Conservation (phyloP, 768 basidiomycete species). For the Podaxis sp. region DNA sequence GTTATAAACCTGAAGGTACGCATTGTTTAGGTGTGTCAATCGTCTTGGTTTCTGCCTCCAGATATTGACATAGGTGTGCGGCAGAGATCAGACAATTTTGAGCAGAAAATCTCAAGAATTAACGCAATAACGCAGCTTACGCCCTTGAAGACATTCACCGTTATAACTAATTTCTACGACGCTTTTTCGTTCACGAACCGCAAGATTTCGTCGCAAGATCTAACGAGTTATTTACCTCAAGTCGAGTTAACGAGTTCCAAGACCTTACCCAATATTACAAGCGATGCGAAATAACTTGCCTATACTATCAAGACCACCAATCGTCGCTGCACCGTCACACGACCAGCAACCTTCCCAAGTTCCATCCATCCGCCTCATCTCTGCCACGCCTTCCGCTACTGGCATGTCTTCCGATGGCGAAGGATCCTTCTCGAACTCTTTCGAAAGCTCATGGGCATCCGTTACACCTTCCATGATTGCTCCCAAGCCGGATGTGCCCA, state of each 20-base stretch:
- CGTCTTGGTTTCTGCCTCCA: neutral
- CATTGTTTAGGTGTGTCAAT: neutral
- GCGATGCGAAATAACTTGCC: constrained; percentile 4
- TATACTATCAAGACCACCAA: neutral
- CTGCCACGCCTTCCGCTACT: constrained; percentile 60
- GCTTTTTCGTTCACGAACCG: constrained; percentile 8
- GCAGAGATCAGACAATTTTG: neutral
- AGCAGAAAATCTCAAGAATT: constrained; percentile 1
- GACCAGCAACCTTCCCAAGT: constrained; percentile 24
- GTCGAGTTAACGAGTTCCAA: constrained; percentile 1
- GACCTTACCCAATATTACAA: neutral
- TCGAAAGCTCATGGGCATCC: constrained; percentile 36
- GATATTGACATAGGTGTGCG: neutral
- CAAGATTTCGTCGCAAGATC: constrained; percentile 12
- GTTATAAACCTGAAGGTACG: neutral
- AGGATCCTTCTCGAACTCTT: constrained; percentile 30
- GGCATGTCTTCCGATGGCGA: constrained; percentile 37
- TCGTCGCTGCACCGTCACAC: constrained; percentile 9
- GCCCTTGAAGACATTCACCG: neutral
- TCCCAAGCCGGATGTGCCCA: constrained; percentile 25
- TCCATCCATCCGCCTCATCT: constrained; percentile 69
- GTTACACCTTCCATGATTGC: constrained; percentile 32
- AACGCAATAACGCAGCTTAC: constrained; percentile 14
- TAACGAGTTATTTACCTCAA: constrained; percentile 2
- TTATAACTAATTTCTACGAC: neutral